These are phyloP conservation scores for Phytophthora colocasiae DNA, from an alignment of 352 stramenopile genomes.

Conservation along the genomic window DNA sequence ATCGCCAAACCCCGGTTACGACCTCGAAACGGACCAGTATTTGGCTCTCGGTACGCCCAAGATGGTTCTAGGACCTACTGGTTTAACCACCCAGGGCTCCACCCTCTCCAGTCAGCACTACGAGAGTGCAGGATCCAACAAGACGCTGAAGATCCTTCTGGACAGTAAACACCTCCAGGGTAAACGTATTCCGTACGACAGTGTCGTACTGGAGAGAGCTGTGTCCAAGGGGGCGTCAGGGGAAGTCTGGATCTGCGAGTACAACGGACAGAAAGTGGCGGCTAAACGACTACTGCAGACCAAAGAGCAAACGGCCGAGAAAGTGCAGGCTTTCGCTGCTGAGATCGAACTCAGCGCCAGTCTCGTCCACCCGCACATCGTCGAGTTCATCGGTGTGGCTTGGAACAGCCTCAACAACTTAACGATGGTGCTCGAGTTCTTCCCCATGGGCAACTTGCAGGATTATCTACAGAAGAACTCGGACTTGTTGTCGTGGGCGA, in stretches of 20 bases:
- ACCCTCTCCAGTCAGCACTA: conserved; percentile 17
- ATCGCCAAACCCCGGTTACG: background rate
- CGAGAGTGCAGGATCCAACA: conserved; percentile 34
- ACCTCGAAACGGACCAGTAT: conserved; percentile 14
- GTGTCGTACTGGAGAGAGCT: conserved; percentile 18
- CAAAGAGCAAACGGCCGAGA: conserved; percentile 36
- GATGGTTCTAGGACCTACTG: background rate
- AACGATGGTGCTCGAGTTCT: conserved; percentile 46
- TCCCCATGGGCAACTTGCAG: conserved; percentile 27
- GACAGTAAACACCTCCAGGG: conserved; percentile 22
- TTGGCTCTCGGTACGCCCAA: conserved; percentile 13
- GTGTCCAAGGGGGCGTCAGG: conserved; percentile 44
- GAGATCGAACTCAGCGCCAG: conserved; percentile 67
- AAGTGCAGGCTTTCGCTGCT: conserved; percentile 44
- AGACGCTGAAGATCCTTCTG: conserved; percentile 30
- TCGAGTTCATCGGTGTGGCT: conserved; percentile 60
- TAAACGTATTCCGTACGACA: conserved; percentile 31
- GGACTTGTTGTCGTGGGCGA: conserved; percentile 36
- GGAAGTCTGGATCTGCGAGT: conserved; percentile 62
- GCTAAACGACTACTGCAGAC: conserved; percentile 50
- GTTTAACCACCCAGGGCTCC: conserved; percentile 20
- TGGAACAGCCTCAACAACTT: conserved; percentile 55
- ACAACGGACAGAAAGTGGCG: conserved; percentile 47
- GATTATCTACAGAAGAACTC: conserved; percentile 28
- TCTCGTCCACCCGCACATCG: conserved; percentile 60